Evolutionary conservation across 1,284 basidiomycete species (phyloP).

Genomic region (Moniliophthora roreri): DNA sequence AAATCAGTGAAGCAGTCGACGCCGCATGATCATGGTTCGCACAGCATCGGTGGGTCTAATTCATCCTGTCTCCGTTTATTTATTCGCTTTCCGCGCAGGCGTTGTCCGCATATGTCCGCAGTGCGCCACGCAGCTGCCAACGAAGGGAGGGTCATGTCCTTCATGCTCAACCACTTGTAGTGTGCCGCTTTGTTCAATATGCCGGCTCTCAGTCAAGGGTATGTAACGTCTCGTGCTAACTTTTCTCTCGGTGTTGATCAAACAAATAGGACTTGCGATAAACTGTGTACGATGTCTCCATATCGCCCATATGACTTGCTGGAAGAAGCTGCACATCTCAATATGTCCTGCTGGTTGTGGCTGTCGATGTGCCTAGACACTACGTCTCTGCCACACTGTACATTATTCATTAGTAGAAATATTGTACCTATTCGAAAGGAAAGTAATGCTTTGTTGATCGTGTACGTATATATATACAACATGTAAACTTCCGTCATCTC

Average conservation of each 20-base stretch:
- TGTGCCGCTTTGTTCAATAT: slow-evolving; percentile 65
- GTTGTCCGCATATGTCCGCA: slow-evolving; percentile 37
- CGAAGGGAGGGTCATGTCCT: slow-evolving; percentile 42
- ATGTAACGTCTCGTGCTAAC: too few relatives aligned
- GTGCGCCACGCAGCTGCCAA: slow-evolving; percentile 33
- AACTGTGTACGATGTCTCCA: slow-evolving; percentile 69
- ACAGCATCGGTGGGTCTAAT: slow-evolving; percentile 37
- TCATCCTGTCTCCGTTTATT: not conserved
- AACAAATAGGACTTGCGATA: slow-evolving; percentile 60
- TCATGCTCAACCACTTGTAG: slow-evolving; percentile 45
- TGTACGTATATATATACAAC: too few relatives aligned
- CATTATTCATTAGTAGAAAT: not conserved
- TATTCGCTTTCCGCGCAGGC: slow-evolving; percentile 24
- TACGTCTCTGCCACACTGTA: not conserved
- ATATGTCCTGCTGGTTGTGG: slow-evolving; percentile 66
- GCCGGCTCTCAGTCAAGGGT: slow-evolving; percentile 81
- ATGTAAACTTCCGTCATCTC: too few relatives aligned
- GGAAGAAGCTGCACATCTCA: slow-evolving; percentile 45
- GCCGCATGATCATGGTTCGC: slow-evolving; percentile 29
- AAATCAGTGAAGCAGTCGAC: slow-evolving; percentile 49
- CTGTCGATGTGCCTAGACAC: slow-evolving; percentile 43
- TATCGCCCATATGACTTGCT: slow-evolving; percentile 66
- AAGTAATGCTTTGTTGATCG: too few relatives aligned
- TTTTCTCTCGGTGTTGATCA: not conserved
- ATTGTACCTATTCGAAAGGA: too few relatives aligned